Evolutionary conservation across 202 grass and related monocot species (phyloP).

Genomic region (Digitaria exilis): DNA sequence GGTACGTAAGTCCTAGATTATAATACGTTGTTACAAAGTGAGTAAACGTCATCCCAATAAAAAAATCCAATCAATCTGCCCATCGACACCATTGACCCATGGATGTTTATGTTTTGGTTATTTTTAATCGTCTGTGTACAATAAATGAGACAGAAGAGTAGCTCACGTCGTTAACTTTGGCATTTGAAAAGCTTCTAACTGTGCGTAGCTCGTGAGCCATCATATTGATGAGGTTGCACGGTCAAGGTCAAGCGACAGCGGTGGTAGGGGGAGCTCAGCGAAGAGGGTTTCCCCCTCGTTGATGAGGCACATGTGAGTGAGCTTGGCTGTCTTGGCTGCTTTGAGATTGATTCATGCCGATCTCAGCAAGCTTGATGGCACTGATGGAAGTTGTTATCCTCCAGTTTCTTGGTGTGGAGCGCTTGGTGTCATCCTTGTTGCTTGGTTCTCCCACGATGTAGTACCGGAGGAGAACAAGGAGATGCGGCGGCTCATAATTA

Average conservation of each 20-base stretch:
- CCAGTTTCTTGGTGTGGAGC: too few species aligned
- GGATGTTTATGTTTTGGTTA: too few species aligned
- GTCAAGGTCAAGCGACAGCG: background rate
- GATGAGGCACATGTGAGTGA: background rate
- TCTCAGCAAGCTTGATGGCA: background rate
- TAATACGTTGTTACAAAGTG: too few species aligned
- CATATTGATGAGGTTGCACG: background rate
- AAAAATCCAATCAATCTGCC: too few species aligned
- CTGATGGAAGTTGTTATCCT: background rate
- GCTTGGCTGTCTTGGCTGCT: background rate
- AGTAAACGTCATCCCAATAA: too few species aligned
- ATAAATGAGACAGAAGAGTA: too few species aligned
- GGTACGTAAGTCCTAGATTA: too few species aligned
- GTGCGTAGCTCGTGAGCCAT: background rate
- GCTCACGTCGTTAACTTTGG: too few species aligned
- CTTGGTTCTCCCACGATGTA: background rate
- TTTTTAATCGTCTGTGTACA: too few species aligned
- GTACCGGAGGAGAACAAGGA: constrained; percentile 1
- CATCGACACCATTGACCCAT: too few species aligned
- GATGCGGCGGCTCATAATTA: background rate
- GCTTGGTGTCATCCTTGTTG: accelerated
- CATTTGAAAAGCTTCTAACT: too few species aligned
- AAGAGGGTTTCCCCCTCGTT: background rate
- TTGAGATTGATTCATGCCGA: background rate
- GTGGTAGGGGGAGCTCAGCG: background rate